Evolutionary conservation across 176 grass and related monocot species (phyloP), one percentile per base, ranked within the genome.

Genomic region (Thalia dealbata): DNA sequence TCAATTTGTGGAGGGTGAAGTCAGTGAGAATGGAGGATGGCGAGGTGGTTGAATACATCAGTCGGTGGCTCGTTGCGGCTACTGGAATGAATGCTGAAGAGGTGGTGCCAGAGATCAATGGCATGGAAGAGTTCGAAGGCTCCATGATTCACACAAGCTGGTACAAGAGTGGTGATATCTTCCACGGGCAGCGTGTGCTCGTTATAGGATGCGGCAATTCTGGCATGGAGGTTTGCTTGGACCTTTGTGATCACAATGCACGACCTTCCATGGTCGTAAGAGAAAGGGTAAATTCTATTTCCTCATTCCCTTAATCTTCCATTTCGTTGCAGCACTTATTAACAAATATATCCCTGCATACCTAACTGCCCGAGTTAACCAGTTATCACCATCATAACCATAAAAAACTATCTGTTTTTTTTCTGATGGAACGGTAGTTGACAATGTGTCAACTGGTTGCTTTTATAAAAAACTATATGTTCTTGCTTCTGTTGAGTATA

Each of bases 181-280:
- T 96, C 60, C 16, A 75, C n/a, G 86, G 82, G n/a, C 85, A 86
- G 77, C 75, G 71, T 13, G 92, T 96, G 19, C 92, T 96, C 11
- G 92, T 96, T 22, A 70, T 96, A 19, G 92, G 92, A 14, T 84
- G 89, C 16, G 92, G 92, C 64, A 96, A 96, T 25, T 96, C 92
- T 18, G 92, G 92, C 48, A 96, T 96, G 92, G 92, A 96, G 65
- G 92, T 96, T 48, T 92, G 92, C 81, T 76, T 96, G 72, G 92
- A 96, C 74, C 85, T 96, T 65, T 92, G 89, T 84, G 85, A 91
- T 72, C 76, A 92, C 84, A 90, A 80, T 86, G 89, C 80, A 28
- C 45, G 67, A 5, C 89, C 92, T 10, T 82, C 85, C 81, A 90
- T 96, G 72, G 87, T 88, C 27, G 87, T 96, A 77, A 81, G 89